A percentile compares a stretch with the other conserved stretches of the same genome.
These are phyloP conservation scores for Dictyostelium capitatum DNA, from an alignment of 78 protist species.

Conservation along the genomic window DNA sequence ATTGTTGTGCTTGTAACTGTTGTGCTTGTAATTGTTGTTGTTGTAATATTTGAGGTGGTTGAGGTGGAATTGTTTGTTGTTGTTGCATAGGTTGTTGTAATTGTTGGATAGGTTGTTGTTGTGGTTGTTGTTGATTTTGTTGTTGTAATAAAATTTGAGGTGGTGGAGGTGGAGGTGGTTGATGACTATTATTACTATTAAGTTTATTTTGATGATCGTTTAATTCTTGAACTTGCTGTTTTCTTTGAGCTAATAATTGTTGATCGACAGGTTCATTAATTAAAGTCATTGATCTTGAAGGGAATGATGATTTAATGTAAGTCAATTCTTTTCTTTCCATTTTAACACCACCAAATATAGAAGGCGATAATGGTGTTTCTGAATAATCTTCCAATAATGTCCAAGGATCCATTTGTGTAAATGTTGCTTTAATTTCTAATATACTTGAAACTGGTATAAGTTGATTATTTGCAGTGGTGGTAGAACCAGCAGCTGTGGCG, in stretches of 20 bases:
- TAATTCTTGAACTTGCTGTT: neutral
- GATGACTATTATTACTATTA: neutral
- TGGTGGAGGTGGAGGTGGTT: neutral
- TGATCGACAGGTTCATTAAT: neutral
- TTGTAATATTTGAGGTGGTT: neutral
- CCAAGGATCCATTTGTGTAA: constrained; percentile 75
- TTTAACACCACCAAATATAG: constrained; percentile 60
- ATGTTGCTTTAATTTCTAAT: constrained; percentile 48
- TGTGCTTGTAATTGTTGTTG: neutral
- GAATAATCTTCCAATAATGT: constrained; percentile 53
- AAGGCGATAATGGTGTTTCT: constrained; percentile 67
- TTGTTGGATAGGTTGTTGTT: neutral
- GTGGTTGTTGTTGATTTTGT: neutral
- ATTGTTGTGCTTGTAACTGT: neutral
- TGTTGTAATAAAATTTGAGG: neutral
- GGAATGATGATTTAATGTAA: constrained; percentile 62
- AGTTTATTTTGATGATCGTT: neutral
- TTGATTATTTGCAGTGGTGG: neutral
- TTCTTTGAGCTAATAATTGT: constrained; percentile 11
- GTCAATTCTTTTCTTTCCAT: constrained; percentile 68
- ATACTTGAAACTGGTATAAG: constrained; percentile 23
- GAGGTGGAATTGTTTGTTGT: neutral
- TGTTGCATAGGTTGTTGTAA: neutral
- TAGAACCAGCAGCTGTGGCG: neutral
- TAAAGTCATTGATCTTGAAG: neutral